Evolutionary conservation across 106 monocot species (phyloP), one percentile per base, ranked within the genome.

Genomic region (Dioscorea zingiberensis): DNA sequence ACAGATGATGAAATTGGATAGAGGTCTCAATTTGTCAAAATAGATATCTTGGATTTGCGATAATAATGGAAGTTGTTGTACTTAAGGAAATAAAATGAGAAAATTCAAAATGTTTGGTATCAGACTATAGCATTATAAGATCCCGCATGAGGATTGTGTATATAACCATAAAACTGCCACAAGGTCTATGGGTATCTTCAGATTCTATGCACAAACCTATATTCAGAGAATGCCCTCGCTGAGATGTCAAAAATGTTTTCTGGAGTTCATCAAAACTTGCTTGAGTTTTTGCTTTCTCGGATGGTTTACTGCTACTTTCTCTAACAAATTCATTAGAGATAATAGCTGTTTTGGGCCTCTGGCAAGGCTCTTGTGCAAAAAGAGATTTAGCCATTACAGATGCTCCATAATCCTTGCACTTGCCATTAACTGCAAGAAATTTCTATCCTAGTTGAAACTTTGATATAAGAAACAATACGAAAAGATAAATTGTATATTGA

Each of bases 321-420:
- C 51, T 59, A 48, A 44, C 17, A 26, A 69, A 26, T 25, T 30
- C 70, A 70, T 71, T 59, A 70, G 59, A 48, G 27, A 63, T 15
- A 49, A 51, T 15, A 60, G 63, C 55, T 69, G 14, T 15, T 76
- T 79, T 69, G 9, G 71, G 28, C 13, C 18, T 38, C 61, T 38
- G 49, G 74, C 27, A 55, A 60, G 82, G 62, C 30, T 28, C 57
- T 83, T 71, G 72, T 32, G 75, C 46, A 81, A 95, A 95, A 68
- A 95, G 74, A 64, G 91, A 78, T 59, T 61, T 91, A 15, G 91
- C 95, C 83, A 95, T 62, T 59, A 76, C 29, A 68, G 95, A 95
- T 58, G 51, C 76, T 74, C 64, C 80, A 51, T 45, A 55, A 48
- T 65, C 30, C 75, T 77, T 78, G 25, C 11, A 22, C 58, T 38